Base-by-base conservation (phyloP, 2,329 filamentous ascomycete species). In the Curvularia hawaiiensis region DNA sequence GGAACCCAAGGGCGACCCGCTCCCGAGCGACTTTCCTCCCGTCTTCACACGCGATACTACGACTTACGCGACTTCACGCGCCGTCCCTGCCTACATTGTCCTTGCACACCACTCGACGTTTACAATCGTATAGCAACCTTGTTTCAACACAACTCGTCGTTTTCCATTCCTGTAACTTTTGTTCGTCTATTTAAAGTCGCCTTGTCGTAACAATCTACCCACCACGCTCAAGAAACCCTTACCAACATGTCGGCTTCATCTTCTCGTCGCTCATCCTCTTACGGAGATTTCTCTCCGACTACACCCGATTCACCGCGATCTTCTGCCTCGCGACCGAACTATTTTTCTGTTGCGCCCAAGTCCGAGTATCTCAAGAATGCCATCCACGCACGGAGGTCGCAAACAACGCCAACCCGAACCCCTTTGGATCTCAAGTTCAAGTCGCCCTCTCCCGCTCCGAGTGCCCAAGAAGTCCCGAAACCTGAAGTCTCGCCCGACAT, bases 11-110 rank as follows among this genome's bases (percentile, higher is more conserved):
- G 49, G 50, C 54, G 71, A 74, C 47, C 70, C 73, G 67, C 70
- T 74, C 50, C 66, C 71, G 62, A 75, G 70, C 67, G 73, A 75
- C 61, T 75, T 69, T 46, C 69, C 72, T 45, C 71, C 72, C 9
- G 50, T 69, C 16, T 74, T 70, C 59, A 58, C 65, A 56, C 65
- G 65, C 64, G 62, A 62, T 62, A 45, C 59, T 28, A 49, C 51
- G 41, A 39, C 48, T 39, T 52, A 44, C 60, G 30, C 41, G 38
- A 33, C 38, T 38, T 52, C 47, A 16, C 54, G 14, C 57, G 47
- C 62, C 30, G 50, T 35, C 28, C 28, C n/a, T 33, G 24, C 30
- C 22, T 38, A 51, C 56, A 51, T 52, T 57, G 55, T 58, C 50
- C 24, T 41, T 22, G 46, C 44, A 61, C 18, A 54, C 22, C 30